phyloP scores from a whole-genome alignment of 352 stramenopile species.

The Phytophthora sansomeana region DNA sequence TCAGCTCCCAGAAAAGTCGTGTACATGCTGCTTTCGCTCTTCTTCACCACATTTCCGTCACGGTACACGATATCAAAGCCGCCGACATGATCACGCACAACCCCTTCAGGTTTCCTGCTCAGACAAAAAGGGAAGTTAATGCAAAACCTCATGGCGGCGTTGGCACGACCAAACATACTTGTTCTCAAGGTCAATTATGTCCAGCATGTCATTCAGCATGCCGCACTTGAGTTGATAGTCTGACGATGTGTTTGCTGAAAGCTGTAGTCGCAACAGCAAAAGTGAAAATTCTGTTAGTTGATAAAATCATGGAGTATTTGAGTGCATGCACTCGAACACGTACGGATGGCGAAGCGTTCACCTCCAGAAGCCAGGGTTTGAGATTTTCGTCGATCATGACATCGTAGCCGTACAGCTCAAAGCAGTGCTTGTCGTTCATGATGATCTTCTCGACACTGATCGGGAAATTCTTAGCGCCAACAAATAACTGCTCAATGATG shows the following conservation, averaged over 20 bases:
- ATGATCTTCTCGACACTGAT: constrained; percentile 93
- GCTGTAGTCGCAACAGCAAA: constrained; percentile 33
- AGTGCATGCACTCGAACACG: background rate
- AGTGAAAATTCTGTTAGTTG: too few relatives aligned
- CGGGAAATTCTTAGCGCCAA: background rate
- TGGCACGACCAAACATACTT: constrained; percentile 43
- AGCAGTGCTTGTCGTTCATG: constrained; percentile 96
- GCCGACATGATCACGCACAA: constrained; percentile 57
- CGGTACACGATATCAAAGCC: constrained; percentile 86
- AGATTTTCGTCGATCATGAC: constrained; percentile 93
- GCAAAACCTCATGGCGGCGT: background rate
- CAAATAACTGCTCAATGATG: background rate
- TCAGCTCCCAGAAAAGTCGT: constrained; percentile 76
- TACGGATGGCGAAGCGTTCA: constrained; percentile 94
- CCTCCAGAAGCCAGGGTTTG: constrained; percentile 93
- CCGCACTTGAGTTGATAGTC: constrained; percentile 95
- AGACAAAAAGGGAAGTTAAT: constrained; percentile 9
- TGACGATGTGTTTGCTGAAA: constrained; percentile 92
- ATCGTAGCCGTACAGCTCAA: constrained; percentile 95
- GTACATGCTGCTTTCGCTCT: constrained; percentile 76
- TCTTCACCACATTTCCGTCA: constrained; percentile 63
- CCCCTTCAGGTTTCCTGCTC: constrained; percentile 40
- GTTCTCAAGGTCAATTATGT: constrained; percentile 95
- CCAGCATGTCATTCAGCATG: constrained; percentile 95
- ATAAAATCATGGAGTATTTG: too few relatives aligned